Evolutionary conservation across 2,329 filamentous ascomycete species (phyloP), one percentile per base, ranked within the genome.

Genomic region (Pyrenochaeta sp.): DNA sequence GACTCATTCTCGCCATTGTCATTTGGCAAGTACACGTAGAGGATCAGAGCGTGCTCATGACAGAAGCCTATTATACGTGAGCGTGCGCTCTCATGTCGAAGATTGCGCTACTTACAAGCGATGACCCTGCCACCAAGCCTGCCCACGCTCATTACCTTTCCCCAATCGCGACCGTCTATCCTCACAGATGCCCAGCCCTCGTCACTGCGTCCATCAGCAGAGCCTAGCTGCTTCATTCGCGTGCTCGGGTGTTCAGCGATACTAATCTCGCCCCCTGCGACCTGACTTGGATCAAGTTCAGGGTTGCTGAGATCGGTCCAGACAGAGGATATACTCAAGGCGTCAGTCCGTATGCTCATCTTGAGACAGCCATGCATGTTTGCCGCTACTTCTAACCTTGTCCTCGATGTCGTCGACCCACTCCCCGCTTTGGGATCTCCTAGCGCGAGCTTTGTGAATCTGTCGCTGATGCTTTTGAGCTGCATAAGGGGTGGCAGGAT

Each of bases 91-190:
- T 21, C 12, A 17, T 1, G 11, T 7, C 21, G 4, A 7, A 12
- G 1, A 17, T 18, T 17, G 18, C 46, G 7, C 4, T 12, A 67
- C 85, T 78, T 60, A 88, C 93, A 97, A 51, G 93, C 95, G 79
- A 98, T 95, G 45, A 98, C 94, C 63, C 92, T 84, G 0, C 92
- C 94, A 64, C 95, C 94, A 27, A 98, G 79, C 45, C 93, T 83
- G 1, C 94, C 94, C 11, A 98, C 93, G 74, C 92, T 96, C 62
- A 99, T 81, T n/a, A 98, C 94, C 63, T 86, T 87, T 29, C 92
- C 92, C 94, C 95, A 98, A 73, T 99, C 95, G 73, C 87, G 90
- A 30, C 92, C 95, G 77, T 98, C 95, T 20, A 98, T 92, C 47
- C 91, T 84, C 31, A 98, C 94, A 20, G 86, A 92, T 1, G 92